phyloP scores from a whole-genome alignment of 2,329 filamentous ascomycete genomes.

The Aspergillus sp. region DNA sequence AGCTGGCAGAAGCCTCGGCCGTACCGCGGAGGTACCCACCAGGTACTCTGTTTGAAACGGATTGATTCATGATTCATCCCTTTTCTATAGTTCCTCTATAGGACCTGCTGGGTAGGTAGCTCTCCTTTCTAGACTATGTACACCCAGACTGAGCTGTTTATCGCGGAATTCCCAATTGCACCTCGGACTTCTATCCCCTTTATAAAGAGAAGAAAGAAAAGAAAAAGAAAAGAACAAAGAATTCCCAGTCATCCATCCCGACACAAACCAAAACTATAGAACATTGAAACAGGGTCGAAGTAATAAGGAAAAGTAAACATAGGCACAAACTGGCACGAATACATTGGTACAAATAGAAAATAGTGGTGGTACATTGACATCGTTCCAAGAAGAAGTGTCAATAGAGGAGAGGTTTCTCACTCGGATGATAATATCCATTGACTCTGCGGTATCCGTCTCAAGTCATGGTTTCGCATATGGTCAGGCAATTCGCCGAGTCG shows the following conservation, averaged over 20 bases:
- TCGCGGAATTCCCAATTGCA: not conserved
- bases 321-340: not conserved
- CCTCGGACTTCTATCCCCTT: not conserved
- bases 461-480: not conserved
- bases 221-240: not conserved
- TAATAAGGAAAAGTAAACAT: not conserved
- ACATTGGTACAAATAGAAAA: constrained; percentile 1
- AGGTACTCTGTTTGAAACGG: not conserved
- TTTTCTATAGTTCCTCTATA: too few relatives aligned
- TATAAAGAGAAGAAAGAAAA: not conserved
- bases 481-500: not conserved
- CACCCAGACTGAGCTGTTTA: not conserved
- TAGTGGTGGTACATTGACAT: constrained; percentile 3
- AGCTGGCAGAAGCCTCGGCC: not conserved
- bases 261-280: not conserved
- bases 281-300: not conserved
- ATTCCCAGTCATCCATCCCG: not conserved
- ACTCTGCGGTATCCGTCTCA: not conserved
- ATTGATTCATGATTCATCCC: too few relatives aligned
- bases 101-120: not conserved
- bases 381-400: not conserved
- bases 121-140: not conserved
- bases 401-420: not conserved
- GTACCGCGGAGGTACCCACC: not conserved
- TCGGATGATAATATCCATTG: not conserved